Base-by-base conservation (phyloP, 257 asterid species). In the Forsythia viridissima region DNA sequence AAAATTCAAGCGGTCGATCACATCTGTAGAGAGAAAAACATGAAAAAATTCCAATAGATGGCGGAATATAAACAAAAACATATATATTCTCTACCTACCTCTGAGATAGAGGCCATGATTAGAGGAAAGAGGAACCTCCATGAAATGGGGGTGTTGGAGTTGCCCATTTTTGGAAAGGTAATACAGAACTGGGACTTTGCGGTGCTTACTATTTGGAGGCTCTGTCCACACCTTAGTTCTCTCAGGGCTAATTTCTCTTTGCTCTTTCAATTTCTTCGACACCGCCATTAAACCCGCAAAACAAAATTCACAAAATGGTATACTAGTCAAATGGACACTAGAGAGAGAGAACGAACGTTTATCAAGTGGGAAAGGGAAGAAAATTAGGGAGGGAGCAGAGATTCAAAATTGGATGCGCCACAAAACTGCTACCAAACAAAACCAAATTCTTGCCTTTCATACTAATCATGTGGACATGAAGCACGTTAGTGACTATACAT, bases 131-230 rank as follows among this genome's bases (percentile, higher is more conserved):
- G 91, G 89, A 57, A 94, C 97, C 84, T 94, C 97, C 90, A 92
- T 92, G 90, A 94, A 94, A 90, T 94, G 98, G 2, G 98, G 98
- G 59, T 92, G 97, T 70, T 92, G 91, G 18, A 92, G 97, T 76
- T 92, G 97, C 73, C 97, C 97, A 76, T 90, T 92, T 34, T 93
- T 65, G 8, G 92, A 84, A 42, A 94, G 86, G 57, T 94, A 92
- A 73, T 94, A 94, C 24, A 94, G 87, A 24, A 94, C 97, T 20
- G 98, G 91, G 6, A 92, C 92, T 79, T 80, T 82, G 7, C 82
- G 84, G 10, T 81, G 84, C 72, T 82, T 85, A 57, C 12, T 79
- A 20, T 52, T 79, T 1, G 81, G 72, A 6, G 96, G 96, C 73
- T 91, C 97, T 5, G 86, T 83, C 97, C 97, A 89, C 4, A 90